phyloP scores from a whole-genome alignment of 169 alveolate species.

The Cyclospora cayetanensis region DNA sequence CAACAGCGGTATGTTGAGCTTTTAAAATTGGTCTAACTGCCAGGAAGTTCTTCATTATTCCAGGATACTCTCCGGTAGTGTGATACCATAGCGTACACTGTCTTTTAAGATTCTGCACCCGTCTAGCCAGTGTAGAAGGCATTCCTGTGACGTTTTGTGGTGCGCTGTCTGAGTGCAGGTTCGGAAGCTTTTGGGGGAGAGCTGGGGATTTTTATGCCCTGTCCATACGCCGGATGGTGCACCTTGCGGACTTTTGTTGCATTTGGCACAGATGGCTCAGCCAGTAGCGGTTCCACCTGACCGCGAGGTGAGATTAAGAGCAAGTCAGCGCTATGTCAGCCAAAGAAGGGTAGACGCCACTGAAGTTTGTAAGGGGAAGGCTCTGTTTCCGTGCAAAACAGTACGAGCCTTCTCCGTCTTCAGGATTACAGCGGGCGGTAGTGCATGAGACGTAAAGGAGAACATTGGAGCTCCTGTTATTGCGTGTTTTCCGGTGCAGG shows the following conservation, averaged over 20 bases:
- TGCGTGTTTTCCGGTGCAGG: constrained; percentile 36
- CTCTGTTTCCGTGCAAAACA: not conserved
- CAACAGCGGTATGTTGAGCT: constrained; percentile 91
- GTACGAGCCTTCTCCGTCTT: not conserved
- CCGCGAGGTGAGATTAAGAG: constrained; percentile 31
- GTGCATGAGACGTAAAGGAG: too few relatives aligned
- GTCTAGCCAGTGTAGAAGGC: not conserved
- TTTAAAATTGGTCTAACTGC: not conserved
- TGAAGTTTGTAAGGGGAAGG: not conserved
- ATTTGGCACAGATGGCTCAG: constrained; percentile 82
- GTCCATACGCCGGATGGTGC: constrained; percentile 99
- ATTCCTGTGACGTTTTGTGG: not conserved
- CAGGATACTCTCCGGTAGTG: too few relatives aligned
- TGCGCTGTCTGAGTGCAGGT: constrained; percentile 72
- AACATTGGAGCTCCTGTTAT: not conserved
- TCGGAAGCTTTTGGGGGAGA: constrained; percentile 98
- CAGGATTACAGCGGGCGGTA: too few relatives aligned
- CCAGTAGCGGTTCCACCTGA: constrained; percentile 71
- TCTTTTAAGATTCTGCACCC: not conserved
- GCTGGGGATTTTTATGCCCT: constrained; percentile 99
- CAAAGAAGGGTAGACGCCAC: not conserved
- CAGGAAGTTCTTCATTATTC: not conserved
- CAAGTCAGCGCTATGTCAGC: not conserved
- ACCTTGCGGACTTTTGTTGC: constrained; percentile 99
- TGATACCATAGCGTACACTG: not conserved